Evolutionary conservation across 148 eudicot species (phyloP).

Genomic region (Polygonum maritimum): DNA sequence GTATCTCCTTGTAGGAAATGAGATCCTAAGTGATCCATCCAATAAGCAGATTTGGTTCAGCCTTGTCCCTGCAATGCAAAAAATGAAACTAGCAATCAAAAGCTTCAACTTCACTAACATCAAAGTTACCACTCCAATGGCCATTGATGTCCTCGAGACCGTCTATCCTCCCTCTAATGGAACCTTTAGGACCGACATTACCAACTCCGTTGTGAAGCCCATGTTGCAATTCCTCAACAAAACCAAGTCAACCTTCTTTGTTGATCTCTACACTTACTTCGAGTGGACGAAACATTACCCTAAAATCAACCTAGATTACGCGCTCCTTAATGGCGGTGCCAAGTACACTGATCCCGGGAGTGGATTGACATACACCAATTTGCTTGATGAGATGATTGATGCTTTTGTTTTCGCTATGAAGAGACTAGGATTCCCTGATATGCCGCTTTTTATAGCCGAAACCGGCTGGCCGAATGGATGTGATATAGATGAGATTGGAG

Average conservation of each 20-base stretch:
- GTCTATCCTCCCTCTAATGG: conserved; percentile 61
- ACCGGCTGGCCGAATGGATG: conserved; percentile 95
- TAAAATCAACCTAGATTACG: conserved; percentile 56
- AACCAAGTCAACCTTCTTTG: conserved; percentile 75
- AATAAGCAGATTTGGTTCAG: conserved; percentile 15
- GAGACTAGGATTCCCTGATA: conserved; percentile 43
- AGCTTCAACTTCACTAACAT: not conserved
- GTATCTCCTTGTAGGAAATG: conserved; percentile 84
- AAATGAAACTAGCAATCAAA: not conserved
- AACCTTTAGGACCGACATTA: conserved; percentile 46
- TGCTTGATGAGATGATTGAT: conserved; percentile 82
- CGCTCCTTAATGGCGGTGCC: conserved; percentile 30
- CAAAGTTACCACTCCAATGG: conserved; percentile 4
- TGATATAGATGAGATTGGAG: conserved; percentile 74
- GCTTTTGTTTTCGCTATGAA: conserved; percentile 66
- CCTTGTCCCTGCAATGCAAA: conserved; percentile 8
- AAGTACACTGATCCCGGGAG: conserved; percentile 51
- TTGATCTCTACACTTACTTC: conserved; percentile 69
- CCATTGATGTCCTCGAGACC: conserved; percentile 3
- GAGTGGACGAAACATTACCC: conserved; percentile 42
- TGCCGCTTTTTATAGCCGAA: conserved; percentile 58
- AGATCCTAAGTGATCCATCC: conserved; percentile 42
- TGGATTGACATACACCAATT: conserved; percentile 45
- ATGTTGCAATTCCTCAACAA: conserved; percentile 52
- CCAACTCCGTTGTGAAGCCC: conserved; percentile 40